Evolutionary conservation across 148 eudicot species (phyloP).

Genomic region (Amaranthus palmeri): DNA sequence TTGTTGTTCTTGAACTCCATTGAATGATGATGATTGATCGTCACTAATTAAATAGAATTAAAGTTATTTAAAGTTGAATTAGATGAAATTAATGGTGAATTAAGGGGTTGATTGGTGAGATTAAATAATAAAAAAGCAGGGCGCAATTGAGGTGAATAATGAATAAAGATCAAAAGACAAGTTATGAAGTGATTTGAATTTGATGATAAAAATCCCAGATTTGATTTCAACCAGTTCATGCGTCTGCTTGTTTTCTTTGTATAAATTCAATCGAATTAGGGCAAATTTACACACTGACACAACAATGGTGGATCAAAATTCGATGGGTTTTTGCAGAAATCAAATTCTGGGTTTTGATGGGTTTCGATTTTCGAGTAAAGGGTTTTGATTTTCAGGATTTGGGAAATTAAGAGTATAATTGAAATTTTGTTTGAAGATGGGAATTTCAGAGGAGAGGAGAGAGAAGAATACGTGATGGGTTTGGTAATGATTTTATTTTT

Average conservation of each 20-base stretch:
- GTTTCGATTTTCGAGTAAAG: no score
- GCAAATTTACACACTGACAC: background rate
- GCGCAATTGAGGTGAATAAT: constrained; percentile 51
- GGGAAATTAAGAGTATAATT: no score
- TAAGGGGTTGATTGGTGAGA: constrained; percentile 25
- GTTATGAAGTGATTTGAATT: constrained; percentile 76
- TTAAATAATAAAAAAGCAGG: constrained; percentile 34
- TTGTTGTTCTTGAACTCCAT: constrained; percentile 62
- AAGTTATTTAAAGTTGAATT: constrained; percentile 11
- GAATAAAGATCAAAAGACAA: constrained; percentile 49
- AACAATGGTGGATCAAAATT: background rate
- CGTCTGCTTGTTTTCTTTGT: constrained; percentile 34
- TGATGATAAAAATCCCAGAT: constrained; percentile 49
- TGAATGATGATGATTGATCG: constrained; percentile 25
- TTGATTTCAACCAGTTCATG: constrained; percentile 68
- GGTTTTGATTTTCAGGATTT: no score
- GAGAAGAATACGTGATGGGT: no score
- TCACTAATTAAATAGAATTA: constrained; percentile 14
- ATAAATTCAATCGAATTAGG: background rate
- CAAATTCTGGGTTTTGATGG: background rate
- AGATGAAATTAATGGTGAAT: constrained; percentile 19
- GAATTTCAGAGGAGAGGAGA: no score
- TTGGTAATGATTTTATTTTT: no score
- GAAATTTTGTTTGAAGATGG: no score
- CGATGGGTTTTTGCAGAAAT: background rate